Conservation (phyloP, 495 filamentous ascomycete genomes). For the Saxispiralis lemnorum region DNA sequence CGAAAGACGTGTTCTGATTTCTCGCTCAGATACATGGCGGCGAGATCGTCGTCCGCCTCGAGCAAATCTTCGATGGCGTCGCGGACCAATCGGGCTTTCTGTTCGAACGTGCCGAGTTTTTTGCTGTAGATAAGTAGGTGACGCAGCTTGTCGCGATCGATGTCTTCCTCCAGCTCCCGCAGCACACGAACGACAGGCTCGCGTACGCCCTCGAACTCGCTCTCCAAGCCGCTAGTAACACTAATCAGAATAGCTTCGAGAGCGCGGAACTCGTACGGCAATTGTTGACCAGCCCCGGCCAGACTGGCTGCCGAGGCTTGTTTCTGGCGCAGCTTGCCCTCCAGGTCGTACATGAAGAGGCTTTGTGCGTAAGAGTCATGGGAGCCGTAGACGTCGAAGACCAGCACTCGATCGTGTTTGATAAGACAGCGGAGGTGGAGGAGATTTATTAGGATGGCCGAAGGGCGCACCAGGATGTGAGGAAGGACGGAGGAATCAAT, state of each 20-base stretch:
- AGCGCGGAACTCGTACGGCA: conserved; percentile 55
- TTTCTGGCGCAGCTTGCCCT: conserved; percentile 43
- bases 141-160: conserved; percentile 82
- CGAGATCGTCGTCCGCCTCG: conserved; percentile 93
- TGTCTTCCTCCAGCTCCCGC: conserved; percentile 84
- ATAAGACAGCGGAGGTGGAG: conserved; percentile 87
- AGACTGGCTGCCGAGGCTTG: conserved; percentile 23
- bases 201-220: conserved; percentile 79
- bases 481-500: conserved; percentile 97
- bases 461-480: conserved; percentile 85
- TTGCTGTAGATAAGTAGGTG: conserved; percentile 86
- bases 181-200: conserved; percentile 82
- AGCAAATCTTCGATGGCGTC: conserved; percentile 90
- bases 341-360: conserved; percentile 83
- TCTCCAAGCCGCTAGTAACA: conserved; percentile 73
- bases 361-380: conserved; percentile 88
- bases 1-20: conserved; percentile 56
- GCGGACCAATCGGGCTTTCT: conserved; percentile 83
- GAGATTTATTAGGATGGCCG: conserved; percentile 84
- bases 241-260: conserved; percentile 67
- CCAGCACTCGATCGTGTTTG: conserved; percentile 78
- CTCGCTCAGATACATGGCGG: conserved; percentile 87
- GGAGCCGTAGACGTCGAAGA: conserved; percentile 92
- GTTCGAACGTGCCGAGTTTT: conserved; percentile 88
- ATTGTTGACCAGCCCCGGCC: conserved; percentile 22